Base-by-base conservation (phyloP, 768 basidiomycete species). In the Dacryopinax spathularia region DNA sequence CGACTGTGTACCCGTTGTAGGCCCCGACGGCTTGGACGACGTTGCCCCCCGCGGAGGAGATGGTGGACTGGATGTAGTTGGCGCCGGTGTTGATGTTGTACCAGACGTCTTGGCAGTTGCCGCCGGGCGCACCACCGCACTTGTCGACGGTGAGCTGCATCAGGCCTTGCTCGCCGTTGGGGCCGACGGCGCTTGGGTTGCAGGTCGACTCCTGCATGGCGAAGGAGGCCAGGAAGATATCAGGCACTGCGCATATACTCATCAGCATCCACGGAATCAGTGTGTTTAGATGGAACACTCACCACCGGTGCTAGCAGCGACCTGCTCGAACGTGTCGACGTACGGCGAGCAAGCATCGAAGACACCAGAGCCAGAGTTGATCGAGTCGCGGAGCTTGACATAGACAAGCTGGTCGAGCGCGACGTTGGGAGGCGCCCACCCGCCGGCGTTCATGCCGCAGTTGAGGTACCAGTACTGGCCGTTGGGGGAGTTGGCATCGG, bases 171-270 rank as follows among this genome's bases (percentile, higher is more conserved):
- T 92, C 91, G 43, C 89, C 88, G 22, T 78, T 88, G 16, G 85
- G 86, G 61, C 91, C 91, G 44, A 83, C 77, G 5, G 80, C 81
- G 16, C 74, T 64, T 1, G 84, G 80, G 67, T 86, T 84, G 78
- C 91, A 95, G 36, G 77, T 77, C 33, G 82, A 84, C 72, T 95
- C 93, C 72, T 94, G 91, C 85, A 95, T 86, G 33, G 91, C 90
- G 67, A 95, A 86, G 0, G 90, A 80, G 1, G 91, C 91, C 35
- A 94, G 73, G 67, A 94, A 75, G 71, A 92, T 89, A 7, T 89
- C 72, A 27, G 87, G 87, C 33, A 92, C 80, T n/a, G n/a, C n/a
- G n/a, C n/a, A n/a, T n/a, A n/a, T n/a, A n/a, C n/a, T n/a, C n/a
- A n/a, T n/a, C n/a, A n/a, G n/a, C n/a, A n/a, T n/a, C n/a, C n/a